Conservation (phyloP, 306 rosid species). For the Citrullus amarus region DNA sequence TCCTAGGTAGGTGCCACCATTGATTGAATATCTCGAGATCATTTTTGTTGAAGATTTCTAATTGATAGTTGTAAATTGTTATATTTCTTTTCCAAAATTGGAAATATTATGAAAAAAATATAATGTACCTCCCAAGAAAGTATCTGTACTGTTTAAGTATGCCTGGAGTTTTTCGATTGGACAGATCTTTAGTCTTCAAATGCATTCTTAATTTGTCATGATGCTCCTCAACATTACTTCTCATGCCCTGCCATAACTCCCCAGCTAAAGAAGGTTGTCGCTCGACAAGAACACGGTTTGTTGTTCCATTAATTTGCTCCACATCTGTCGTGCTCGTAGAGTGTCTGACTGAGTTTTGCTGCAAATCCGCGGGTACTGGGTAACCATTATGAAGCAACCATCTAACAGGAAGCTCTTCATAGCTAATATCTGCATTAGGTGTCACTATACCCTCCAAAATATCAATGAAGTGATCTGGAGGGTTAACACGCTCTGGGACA, state of each 20-base stretch:
- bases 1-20: no score
- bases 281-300: slow-evolving; percentile 16
- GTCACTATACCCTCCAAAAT: slow-evolving; percentile 68
- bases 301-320: slow-evolving; percentile 21
- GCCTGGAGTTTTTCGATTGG: slow-evolving; percentile 67
- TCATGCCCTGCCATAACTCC: slow-evolving; percentile 85
- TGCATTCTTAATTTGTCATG: slow-evolving; percentile 55
- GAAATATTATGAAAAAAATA: neutral
- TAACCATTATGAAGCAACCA: slow-evolving; percentile 88
- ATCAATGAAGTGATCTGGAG: slow-evolving; percentile 91
- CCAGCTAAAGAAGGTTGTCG: slow-evolving; percentile 52
- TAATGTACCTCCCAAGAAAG: slow-evolving; percentile 70
- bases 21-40: neutral
- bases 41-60: neutral
- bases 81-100: neutral
- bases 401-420: slow-evolving; percentile 63
- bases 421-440: slow-evolving; percentile 41
- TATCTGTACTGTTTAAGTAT: slow-evolving; percentile 59
- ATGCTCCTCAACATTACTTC: slow-evolving; percentile 40
- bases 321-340: slow-evolving; percentile 17
- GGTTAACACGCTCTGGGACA: slow-evolving; percentile 78
- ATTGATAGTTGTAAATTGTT: neutral
- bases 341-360: slow-evolving; percentile 24
- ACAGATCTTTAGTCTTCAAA: slow-evolving; percentile 63
- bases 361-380: slow-evolving; percentile 70